Evolutionary conservation across 306 rosid species (phyloP).

Genomic region (Cicer cuneatum): DNA sequence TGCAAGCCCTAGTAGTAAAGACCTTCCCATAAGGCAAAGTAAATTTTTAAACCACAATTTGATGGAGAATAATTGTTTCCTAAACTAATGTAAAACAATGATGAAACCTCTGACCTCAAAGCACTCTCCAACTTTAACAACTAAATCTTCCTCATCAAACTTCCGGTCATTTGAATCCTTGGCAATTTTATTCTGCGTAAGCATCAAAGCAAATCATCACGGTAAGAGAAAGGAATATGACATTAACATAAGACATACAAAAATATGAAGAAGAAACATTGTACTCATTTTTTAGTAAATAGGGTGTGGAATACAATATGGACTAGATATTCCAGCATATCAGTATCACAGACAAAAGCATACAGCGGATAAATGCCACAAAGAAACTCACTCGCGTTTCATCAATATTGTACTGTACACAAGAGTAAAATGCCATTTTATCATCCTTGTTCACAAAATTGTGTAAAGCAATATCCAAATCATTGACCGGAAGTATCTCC

Average conservation of each 20-base stretch:
- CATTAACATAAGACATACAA: constrained; percentile 5
- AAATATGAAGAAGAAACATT: constrained; percentile 41
- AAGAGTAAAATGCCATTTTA: constrained; percentile 85
- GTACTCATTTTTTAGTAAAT: constrained; percentile 24
- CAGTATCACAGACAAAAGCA: constrained; percentile 28
- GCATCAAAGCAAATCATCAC: constrained; percentile 45
- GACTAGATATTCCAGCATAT: constrained; percentile 29
- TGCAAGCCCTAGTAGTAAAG: constrained; percentile 34
- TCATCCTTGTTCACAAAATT: constrained; percentile 93
- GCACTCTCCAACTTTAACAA: constrained; percentile 93
- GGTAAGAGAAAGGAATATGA: constrained; percentile 27
- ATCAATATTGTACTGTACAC: constrained; percentile 72
- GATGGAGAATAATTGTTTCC: constrained; percentile 23
- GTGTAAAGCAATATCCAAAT: constrained; percentile 91
- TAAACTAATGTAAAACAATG: constrained; percentile 27
- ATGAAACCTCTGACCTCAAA: constrained; percentile 71
- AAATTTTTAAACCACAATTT: constrained; percentile 29
- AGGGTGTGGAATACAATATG: constrained; percentile 18
- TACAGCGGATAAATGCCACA: constrained; percentile 24
- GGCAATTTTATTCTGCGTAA: constrained; percentile 71
- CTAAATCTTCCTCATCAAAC: constrained; percentile 82
- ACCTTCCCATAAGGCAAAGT: constrained; percentile 26
- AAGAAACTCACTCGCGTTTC: constrained; percentile 87
- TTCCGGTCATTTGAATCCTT: constrained; percentile 67
- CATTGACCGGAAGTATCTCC: constrained; percentile 98